Evolutionary conservation across 495 filamentous ascomycete genomes (phyloP), one percentile per base, ranked within the genome.

Genomic region (Daldinia childiae): DNA sequence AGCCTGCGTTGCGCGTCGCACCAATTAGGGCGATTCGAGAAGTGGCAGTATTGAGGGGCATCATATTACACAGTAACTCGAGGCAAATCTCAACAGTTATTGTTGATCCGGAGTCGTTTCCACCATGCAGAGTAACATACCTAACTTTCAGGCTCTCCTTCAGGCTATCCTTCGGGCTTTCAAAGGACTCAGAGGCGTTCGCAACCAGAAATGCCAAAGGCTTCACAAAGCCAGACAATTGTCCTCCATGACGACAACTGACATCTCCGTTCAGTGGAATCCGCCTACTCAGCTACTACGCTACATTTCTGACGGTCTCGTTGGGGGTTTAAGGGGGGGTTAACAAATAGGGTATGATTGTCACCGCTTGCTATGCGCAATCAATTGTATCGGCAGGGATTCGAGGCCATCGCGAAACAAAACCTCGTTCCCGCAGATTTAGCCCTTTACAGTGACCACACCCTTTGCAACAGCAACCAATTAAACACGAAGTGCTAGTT

Each of bases 351-450:
- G 51, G 58, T 14, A 43, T 57, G 36, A 39, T 60, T 45, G 62
- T 63, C 63, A 67, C 39, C 24, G 51, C 56, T 57, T 38, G 7
- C 38, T 26, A 43, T 32, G 45, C 48, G 38, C 62, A 24, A 71
- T 66, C 62, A 62, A 51, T 50, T 62, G 60, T 68, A 65, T 72
- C 60, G 62, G 57, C 70, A 66, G 70, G 70, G 70, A 62, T 68
- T 8, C 29, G 41, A 52, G 48, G 34, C 65, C 39, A 68, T 68
- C 60, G 60, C 69, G 64, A 72, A 64, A 64, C 60, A 50, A 64
- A 48, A 68, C 57, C 50, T 61, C 48, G 30, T 56, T 72, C 36
- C 69, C 69, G 59, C 58, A 67, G 45, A 55, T 68, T 68, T 72
- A 68, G 69, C 64, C 55, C 64, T 66, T 11, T 21, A 32, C 21